Base-by-base conservation (phyloP, 352 stramenopile genomes). In the Globisporangium nagaii region DNA sequence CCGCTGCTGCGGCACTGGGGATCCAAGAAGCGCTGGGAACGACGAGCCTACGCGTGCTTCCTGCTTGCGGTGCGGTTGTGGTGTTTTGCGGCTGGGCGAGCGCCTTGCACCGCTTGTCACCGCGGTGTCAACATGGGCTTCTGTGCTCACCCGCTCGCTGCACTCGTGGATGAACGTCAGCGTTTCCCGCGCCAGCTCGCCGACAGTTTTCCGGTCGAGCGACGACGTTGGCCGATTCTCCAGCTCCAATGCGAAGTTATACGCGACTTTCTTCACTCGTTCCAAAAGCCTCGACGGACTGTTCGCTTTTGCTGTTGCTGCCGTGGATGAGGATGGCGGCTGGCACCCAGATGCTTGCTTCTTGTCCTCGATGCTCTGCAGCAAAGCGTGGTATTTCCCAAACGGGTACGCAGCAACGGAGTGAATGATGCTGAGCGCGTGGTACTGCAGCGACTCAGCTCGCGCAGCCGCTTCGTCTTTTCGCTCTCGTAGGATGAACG, bases 341-440 rank as follows among this genome's bases (percentile, higher is more conserved):
- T n/a, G n/a, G 34, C 34, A 9, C 4, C 35, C n/a, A 1, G 22
- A 25, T 15, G 31, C 8, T 15, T 9, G 36, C 19, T 20, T 37
- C 28, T 60, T 73, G 25, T 48, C 62, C 28, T 65, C 67, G 37
- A 56, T 48, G 9, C 44, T 39, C 20, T 51, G n/a, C 36, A 83
- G 49, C 20, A 71, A 57, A 0, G 31, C 25, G 43, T 90, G 72
- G 34, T 73, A 88, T 27, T 80, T 68, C 13, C 79, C 79, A 37
- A 81, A 82, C 1, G 79, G 79, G 58, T 81, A 90, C 17, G 75
- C 75, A 0, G 79, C 79, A 32, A 90, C 65, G 0, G 76, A 75
- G 19, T 63, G 69, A 4, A 79, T 57, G 24, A 86, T 68, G 1
- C 52, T 72, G 35, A 90, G 55, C 1, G 72, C 46, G 19, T 82